Base-by-base conservation (phyloP, 805 yeast species). In the Saccharomycopsis selenospora region DNA sequence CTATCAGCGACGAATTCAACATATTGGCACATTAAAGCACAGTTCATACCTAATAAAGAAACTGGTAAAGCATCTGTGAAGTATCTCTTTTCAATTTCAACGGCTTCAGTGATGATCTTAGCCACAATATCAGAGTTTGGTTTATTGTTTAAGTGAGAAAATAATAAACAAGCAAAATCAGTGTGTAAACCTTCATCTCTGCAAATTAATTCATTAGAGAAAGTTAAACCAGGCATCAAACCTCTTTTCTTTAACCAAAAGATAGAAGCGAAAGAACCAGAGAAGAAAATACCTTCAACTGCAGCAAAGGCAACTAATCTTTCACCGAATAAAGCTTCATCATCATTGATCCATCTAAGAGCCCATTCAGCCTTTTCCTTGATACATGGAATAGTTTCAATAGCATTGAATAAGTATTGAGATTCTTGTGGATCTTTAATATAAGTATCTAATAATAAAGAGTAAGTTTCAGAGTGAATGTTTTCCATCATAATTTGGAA, bases 401-500 rank as follows among this genome's bases (percentile, higher is more conserved):
- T 87, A 55, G 99, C 99, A 63, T 91, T 89, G 73, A 91, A 87
- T 67, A 93, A 74, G 69, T 76, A 87, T 55, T 85, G 87, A 54
- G 91, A 76, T 75, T 91, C 96, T 70, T 85, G 82, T 59, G 96
- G 91, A 72, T 91, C 99, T 73, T 90, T 90, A 69, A 91, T 85
- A 70, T 91, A 91, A 30, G 96, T 80, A 67, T 91, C 99, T 59
- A 91, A 88, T 65, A 93, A 79, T 58, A 93, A 73, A 5, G 98
- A 91, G 73, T 91, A 91, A 42, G 97, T 93, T 73, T 91, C 99
- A 22, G 96, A 83, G 40, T 50, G 53, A 64, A 91, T 93, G 76
- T 93, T 91, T 73, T 91, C 99, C 91, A 93, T 93, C 98, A 90
- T 90, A 69, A 91, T 93, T 75, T 91, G 99, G 86, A 93, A 91